These are phyloP conservation scores for Phlyctochytrium arcticum DNA, from an alignment of 192 early-diverging fungal genomes.

Conservation along the genomic window DNA sequence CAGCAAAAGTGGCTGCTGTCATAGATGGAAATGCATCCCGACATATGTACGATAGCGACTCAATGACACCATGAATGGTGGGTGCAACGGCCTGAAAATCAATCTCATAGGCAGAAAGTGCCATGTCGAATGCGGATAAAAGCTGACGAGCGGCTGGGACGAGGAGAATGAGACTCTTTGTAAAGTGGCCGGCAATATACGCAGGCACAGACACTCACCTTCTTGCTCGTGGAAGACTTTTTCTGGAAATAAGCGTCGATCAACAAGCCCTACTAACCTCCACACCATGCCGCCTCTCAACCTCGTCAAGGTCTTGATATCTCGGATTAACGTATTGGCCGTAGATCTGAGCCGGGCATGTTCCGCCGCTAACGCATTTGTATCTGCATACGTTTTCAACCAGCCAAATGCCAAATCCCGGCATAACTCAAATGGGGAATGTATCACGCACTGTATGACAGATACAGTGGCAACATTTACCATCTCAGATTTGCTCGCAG, in stretches of 20 bases:
- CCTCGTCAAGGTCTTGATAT: not conserved
- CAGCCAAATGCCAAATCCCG: not conserved
- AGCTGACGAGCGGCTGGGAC: no score
- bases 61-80: not conserved
- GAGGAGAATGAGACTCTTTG: no score
- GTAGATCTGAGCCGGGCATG: not conserved
- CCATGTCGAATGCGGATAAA: no score
- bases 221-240: no score
- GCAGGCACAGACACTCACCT: no score
- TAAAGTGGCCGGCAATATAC: no score
- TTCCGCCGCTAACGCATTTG: no score
- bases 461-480: not conserved
- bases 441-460: not conserved
- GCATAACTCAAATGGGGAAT: not conserved
- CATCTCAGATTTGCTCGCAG: not conserved
- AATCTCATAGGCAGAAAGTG: no score
- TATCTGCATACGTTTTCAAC: not conserved
- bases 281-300: conserved; percentile 1
- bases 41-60: not conserved
- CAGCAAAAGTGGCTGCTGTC: not conserved
- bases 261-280: conserved; percentile 1
- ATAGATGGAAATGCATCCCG: not conserved
- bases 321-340: not conserved
- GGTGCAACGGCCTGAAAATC: conserved; percentile 1
- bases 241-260: no score